Base-by-base conservation (phyloP, 352 stramenopile genomes). In the Phytophthora chlamydospora region DNA sequence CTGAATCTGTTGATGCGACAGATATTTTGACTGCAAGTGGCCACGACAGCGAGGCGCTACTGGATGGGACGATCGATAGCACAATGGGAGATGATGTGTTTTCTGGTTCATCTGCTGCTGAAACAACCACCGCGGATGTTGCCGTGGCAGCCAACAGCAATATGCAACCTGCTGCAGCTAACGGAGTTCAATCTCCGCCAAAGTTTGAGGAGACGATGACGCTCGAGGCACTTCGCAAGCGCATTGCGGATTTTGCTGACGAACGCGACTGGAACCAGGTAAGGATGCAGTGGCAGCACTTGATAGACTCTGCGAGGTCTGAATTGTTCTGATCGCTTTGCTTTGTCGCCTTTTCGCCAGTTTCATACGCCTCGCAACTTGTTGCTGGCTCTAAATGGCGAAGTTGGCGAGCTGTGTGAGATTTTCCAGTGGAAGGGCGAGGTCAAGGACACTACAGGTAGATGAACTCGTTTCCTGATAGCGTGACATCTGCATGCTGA, bases 331-430 rank as follows among this genome's bases (percentile, higher is more conserved):
- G 11, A 13, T 35, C 12, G 14, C 21, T 27, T n/a, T 52, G 8
- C 31, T 24, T 38, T 43, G 67, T 58, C 50, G 43, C 1, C 16
- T 29, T 40, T 44, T 33, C 24, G 53, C 9, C 35, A 83, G 74
- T 75, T 76, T 43, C 73, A 89, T 53, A 89, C 74, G 27, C 81
- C 96, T 42, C 88, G 96, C 4, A 99, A 98, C 70, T 70, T 99
- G 35, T 45, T 98, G 29, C 68, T 99, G 38, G 97, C 96, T 16
- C 68, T 99, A 8, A 82, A 96, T 6, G 95, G 96, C 16, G 96
- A 99, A 78, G 78, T 98, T 2, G 96, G 97, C 31, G 97, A 99
- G 71, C 62, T 99, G 40, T 92, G 90, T 17, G 95, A 98, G 75
- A 97, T 97, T 39, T 76, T 80, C 32, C 96, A 99, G 77, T 99